Evolutionary conservation across 164 flowering plant genomes (phyloP), one percentile per base, ranked within the genome.

Genomic region (Annona cherimola): DNA sequence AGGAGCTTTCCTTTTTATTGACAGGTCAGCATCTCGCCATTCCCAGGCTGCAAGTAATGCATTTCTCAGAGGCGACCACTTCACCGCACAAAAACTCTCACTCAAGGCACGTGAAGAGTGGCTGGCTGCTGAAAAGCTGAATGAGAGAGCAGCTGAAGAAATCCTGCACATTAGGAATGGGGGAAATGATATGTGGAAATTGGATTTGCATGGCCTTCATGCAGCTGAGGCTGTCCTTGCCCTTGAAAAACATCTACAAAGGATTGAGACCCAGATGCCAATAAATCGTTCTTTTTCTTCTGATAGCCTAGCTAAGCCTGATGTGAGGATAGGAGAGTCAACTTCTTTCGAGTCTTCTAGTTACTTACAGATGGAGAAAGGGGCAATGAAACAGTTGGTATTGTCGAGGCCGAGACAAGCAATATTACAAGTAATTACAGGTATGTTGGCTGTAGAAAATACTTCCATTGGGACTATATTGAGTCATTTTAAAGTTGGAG

Each of bases 171-270:
- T 83, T 63, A 84, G 90, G 69, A 95, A 95, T 68, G 69, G 73
- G 46, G 55, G 76, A 67, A 87, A 89, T 76, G 88, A 86, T 78
- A 26, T 71, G 12, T 91, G 98, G 98, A 90, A 87, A 72, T 79
- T 95, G 80, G 99, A 95, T 74, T 81, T 95, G 74, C 99, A 95
- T 83, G 99, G 98, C 70, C 97, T 95, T 44, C 99, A 95, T 81
- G 93, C 90, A 61, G 76, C 83, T 18, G 99, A 95, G 84, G 99
- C 99, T 68, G 82, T 87, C 66, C 81, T 76, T 60, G 91, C 90
- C 65, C 79, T 95, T 73, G 79, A 81, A 69, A 84, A 86, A 45
- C 96, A 74, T 77, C 81, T 92, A 42, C 76, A 62, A 63, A 81
- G 72, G 76, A 83, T 95, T 75, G 99, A 95, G 78, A 79, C 79